These are phyloP conservation scores for Colletotrichum viniferum DNA, from an alignment of 2,329 filamentous ascomycete genomes.

Conservation along the genomic window DNA sequence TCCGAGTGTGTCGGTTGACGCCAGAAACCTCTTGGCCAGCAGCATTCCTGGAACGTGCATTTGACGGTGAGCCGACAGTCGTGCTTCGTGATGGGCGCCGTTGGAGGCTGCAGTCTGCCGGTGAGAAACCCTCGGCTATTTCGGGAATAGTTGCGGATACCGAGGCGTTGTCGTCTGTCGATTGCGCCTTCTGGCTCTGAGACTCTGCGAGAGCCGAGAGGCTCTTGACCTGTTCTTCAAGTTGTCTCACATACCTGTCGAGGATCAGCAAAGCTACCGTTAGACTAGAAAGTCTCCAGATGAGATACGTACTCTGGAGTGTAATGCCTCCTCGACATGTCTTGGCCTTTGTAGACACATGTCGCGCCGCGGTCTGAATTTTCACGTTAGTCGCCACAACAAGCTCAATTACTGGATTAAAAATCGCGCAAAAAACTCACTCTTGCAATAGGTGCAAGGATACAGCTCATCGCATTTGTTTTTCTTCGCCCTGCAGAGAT, in stretches of 20 bases:
- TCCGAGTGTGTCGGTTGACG: conserved; percentile 48
- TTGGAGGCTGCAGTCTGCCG: background rate
- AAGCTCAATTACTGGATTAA: background rate
- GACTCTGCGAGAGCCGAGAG: conserved; percentile 14
- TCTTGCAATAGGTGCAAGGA: conserved; percentile 45
- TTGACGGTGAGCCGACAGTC: conserved; percentile 18
- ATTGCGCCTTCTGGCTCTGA: background rate
- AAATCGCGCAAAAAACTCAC: conserved; percentile 28
- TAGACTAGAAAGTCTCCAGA: background rate
- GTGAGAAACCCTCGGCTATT: background rate
- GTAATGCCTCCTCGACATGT: conserved; percentile 23
- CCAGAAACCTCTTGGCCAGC: conserved; percentile 43
- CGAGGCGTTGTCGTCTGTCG: background rate
- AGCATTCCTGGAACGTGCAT: conserved; percentile 29
- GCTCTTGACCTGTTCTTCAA: conserved; percentile 27
- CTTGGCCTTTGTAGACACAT: conserved; percentile 32
- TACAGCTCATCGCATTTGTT: conserved; percentile 23
- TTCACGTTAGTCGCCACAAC: background rate
- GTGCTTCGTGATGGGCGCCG: conserved; percentile 5
- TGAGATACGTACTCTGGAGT: conserved; percentile 25
- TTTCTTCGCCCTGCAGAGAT: conserved; percentile 14
- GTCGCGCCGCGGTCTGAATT: conserved; percentile 25
- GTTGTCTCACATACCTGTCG: conserved; percentile 27
- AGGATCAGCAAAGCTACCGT: background rate
- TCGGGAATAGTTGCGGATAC: conserved; percentile 20